Percentiles rank a stretch among this genome's conserved stretches.
Conservation (phyloP, 192 early-diverging fungal genomes). For the Dispira simplex region DNA sequence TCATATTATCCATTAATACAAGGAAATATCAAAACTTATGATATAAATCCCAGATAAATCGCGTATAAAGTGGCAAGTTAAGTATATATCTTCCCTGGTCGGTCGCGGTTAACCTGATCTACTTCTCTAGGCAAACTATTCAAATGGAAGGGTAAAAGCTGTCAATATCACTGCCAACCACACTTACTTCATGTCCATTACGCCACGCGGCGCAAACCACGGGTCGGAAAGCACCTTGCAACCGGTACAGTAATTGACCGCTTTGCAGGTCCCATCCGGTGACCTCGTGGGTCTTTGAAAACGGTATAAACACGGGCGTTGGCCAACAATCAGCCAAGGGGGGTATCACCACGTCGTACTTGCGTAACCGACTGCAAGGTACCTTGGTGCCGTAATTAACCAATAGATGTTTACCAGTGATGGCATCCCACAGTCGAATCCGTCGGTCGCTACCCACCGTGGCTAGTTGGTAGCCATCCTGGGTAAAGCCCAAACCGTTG, state of each 20-base stretch:
- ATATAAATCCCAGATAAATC: not conserved
- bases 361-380: not conserved
- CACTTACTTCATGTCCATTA: not conserved
- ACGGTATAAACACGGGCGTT: conserved; percentile 4
- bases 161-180: not conserved
- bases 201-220: conserved; percentile 5
- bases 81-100: too few relatives aligned
- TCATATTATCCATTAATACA: not conserved
- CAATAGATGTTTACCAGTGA: conserved; percentile 2
- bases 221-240: not conserved
- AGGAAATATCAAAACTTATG: not conserved
- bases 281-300: not conserved
- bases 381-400: conserved; percentile 1
- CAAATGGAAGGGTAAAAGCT: not conserved
- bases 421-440: conserved; percentile 49
- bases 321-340: conserved; percentile 4
- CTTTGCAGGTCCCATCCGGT: conserved; percentile 4
- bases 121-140: not conserved
- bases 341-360: conserved; percentile 10
- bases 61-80: not conserved
- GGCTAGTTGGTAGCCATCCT: conserved; percentile 39
- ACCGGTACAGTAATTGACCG: not conserved
- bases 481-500: conserved; percentile 49
- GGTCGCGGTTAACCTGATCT: too few relatives aligned
- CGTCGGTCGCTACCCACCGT: conserved; percentile 40